A percentile compares a stretch with the other conserved stretches of the same genome.
Evolutionary conservation across 108 stramenopile species (phyloP).

Genomic region (Fragilariopsis cylindrus): DNA sequence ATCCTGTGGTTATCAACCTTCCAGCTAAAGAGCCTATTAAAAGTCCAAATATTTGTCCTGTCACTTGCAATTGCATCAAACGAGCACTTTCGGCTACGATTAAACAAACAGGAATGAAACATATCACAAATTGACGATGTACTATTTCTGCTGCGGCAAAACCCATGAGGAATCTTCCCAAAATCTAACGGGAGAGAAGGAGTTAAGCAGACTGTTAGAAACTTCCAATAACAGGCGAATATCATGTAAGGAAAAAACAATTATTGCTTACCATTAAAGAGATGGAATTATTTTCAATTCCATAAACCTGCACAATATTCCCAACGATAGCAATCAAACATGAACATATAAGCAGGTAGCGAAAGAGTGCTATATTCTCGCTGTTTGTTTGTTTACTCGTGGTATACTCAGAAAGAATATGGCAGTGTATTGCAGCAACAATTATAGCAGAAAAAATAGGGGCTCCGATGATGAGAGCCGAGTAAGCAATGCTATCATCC

Average conservation of each 20-base stretch:
- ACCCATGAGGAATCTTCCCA: slow-evolving; percentile 68
- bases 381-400: slow-evolving; percentile 20
- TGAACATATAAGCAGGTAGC: slow-evolving; percentile 43
- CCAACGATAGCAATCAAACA: slow-evolving; percentile 49
- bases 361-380: slow-evolving; percentile 39
- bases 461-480: slow-evolving; percentile 62
- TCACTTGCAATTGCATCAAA: slow-evolving; percentile 53
- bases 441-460: slow-evolving; percentile 67
- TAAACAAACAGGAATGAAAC: slow-evolving; percentile 40
- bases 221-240: not conserved
- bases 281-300: slow-evolving; percentile 50
- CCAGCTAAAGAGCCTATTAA: slow-evolving; percentile 52
- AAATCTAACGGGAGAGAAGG: not conserved
- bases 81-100: slow-evolving; percentile 66
- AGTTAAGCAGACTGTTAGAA: not conserved
- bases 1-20: not conserved
- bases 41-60: slow-evolving; percentile 64
- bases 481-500: slow-evolving; percentile 44
- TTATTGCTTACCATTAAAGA: slow-evolving; percentile 37
- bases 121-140: slow-evolving; percentile 65
- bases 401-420: slow-evolving; percentile 25
- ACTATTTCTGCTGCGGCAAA: slow-evolving; percentile 65
- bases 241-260: not conserved
- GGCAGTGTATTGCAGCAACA: slow-evolving; percentile 54
- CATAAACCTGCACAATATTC: slow-evolving; percentile 55